A percentile compares a stretch with the other conserved stretches of the same genome.
Evolutionary conservation across 495 filamentous ascomycete species (phyloP).

Genomic region (Podospora australis): DNA sequence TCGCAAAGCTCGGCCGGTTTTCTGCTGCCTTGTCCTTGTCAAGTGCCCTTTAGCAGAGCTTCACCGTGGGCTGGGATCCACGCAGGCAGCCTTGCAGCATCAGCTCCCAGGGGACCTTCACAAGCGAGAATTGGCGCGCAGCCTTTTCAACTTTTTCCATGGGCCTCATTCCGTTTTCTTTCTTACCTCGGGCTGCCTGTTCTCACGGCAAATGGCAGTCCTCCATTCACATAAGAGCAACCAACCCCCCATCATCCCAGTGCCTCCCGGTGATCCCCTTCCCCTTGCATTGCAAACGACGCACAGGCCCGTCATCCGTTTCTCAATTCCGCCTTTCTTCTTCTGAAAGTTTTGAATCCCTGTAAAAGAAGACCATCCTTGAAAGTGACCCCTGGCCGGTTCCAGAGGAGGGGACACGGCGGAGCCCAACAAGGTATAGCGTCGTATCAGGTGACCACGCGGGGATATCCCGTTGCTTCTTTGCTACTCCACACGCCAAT

Average conservation of each 20-base stretch:
- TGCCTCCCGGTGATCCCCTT: slow-evolving; percentile 10
- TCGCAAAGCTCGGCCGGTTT: too few relatives aligned
- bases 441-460: slow-evolving; percentile 22
- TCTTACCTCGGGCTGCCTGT: not conserved
- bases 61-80: slow-evolving; percentile 7
- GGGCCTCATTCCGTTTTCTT: too few relatives aligned
- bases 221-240: slow-evolving; percentile 9
- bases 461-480: slow-evolving; percentile 10
- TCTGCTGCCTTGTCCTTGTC: too few relatives aligned
- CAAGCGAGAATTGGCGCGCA: not conserved
- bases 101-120: too few relatives aligned
- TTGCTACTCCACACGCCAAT: slow-evolving; percentile 22
- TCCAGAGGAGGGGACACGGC: slow-evolving; percentile 1
- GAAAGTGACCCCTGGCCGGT: slow-evolving; percentile 8
- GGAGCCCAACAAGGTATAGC: slow-evolving; percentile 12
- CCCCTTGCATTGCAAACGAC: slow-evolving; percentile 9
- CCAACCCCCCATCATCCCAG: not conserved
- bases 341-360: slow-evolving; percentile 7
- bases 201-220: not conserved
- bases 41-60: slow-evolving; percentile 12
- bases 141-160: too few relatives aligned
- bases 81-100: slow-evolving; percentile 25
- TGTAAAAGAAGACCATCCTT: not conserved
- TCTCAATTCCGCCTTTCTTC: slow-evolving; percentile 17
- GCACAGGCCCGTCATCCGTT: not conserved